Conservation (phyloP, 225 moss, liverwort and hornwort species). For the Asterella californica region DNA sequence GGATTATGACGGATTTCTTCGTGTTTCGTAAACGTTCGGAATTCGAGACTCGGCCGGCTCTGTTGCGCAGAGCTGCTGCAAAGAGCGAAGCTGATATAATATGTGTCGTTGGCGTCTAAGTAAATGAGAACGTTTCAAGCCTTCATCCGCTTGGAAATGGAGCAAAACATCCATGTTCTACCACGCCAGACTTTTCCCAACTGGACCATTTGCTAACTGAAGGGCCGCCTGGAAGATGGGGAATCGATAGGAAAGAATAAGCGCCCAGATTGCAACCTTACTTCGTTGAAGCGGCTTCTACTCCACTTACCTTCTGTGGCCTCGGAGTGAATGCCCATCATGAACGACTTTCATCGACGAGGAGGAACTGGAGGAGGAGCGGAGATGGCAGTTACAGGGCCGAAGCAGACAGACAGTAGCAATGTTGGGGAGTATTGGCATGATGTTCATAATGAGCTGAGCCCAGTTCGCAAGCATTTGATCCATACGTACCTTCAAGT, state of each 20-base stretch:
- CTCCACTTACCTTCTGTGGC: background rate
- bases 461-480: slow-evolving; percentile 42
- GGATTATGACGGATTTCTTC: background rate
- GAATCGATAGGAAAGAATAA: slow-evolving; percentile 1
- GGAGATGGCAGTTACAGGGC: slow-evolving; percentile 39
- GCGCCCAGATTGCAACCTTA: background rate
- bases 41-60: background rate
- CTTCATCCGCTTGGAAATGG: background rate
- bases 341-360: slow-evolving; percentile 1
- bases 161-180: background rate
- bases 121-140: slow-evolving; percentile 3
- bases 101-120: background rate
- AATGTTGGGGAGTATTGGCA: slow-evolving; percentile 28
- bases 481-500: slow-evolving; percentile 37
- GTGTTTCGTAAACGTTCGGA: background rate
- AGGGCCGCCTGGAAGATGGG: background rate
- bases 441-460: slow-evolving; percentile 33
- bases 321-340: background rate
- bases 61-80: background rate
- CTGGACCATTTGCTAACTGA: background rate
- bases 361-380: background rate
- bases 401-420: slow-evolving; percentile 20
- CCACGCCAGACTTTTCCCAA: background rate
- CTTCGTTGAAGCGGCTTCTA: background rate
- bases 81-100: background rate